Conservation (phyloP, 177 flowering plant species). For the Vitis hybrid region DNA sequence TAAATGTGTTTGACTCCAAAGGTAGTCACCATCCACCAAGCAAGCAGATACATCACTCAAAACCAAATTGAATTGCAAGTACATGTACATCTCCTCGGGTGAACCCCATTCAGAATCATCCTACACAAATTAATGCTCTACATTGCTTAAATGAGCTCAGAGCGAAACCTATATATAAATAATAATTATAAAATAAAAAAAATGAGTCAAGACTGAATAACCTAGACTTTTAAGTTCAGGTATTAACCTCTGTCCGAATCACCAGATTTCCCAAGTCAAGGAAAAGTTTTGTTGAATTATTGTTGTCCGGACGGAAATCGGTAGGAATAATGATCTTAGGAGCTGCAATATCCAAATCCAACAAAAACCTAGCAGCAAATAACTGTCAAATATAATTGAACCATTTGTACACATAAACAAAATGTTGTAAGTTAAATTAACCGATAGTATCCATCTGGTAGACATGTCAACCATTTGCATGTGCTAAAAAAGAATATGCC, state of each 20-base stretch:
- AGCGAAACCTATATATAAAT: background rate
- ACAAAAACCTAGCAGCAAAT: conserved; percentile 58
- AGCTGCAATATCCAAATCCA: conserved; percentile 98
- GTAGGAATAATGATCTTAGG: conserved; percentile 97
- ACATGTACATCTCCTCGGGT: conserved; percentile 54
- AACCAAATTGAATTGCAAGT: conserved; percentile 79
- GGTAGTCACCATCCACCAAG: conserved; percentile 88
- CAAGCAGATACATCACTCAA: conserved; percentile 95
- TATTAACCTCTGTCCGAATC: conserved; percentile 70
- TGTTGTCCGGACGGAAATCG: conserved; percentile 68
- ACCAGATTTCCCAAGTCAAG: conserved; percentile 88
- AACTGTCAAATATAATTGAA: background rate
- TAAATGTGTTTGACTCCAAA: conserved; percentile 48
- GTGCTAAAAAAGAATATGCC: background rate
- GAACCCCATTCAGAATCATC: conserved; percentile 51
- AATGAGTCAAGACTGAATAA: background rate
- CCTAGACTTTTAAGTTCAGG: background rate
- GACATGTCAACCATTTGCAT: too few relatives aligned
- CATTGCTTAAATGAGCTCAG: background rate
- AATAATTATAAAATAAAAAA: background rate
- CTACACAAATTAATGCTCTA: conserved; percentile 33
- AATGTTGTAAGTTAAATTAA: too few relatives aligned
- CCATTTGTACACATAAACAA: too few relatives aligned
- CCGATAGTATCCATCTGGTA: too few relatives aligned
- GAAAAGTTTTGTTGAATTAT: conserved; percentile 75